Percentiles rank a stretch among this genome's conserved stretches.
phyloP scores from a whole-genome alignment of 2,329 filamentous ascomycete species.

The Neonectria punicea region DNA sequence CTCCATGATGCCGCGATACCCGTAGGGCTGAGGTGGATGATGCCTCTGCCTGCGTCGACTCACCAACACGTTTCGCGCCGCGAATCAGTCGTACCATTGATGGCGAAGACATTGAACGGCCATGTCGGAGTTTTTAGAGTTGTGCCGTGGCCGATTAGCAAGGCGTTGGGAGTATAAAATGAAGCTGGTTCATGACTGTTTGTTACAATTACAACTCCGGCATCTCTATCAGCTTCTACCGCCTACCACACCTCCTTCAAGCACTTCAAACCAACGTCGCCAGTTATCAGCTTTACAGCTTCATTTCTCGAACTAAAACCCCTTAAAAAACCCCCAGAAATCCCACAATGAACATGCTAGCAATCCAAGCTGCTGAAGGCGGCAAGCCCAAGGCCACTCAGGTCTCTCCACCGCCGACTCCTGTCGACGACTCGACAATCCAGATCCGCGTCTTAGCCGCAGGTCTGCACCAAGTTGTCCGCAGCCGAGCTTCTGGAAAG shows the following conservation, averaged over 20 bases:
- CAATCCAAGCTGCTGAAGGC: neutral
- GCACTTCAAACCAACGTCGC: neutral
- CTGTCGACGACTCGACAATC: neutral
- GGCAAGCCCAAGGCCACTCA: neutral
- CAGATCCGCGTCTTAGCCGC: conserved; percentile 46
- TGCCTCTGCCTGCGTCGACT: neutral
- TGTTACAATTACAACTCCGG: neutral
- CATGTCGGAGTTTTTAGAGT: neutral
- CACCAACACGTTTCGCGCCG: neutral
- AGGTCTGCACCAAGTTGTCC: conserved; percentile 65
- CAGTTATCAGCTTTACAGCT: neutral
- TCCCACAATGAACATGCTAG: neutral
- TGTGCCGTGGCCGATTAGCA: neutral
- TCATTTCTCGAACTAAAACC: neutral
- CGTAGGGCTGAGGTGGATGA: neutral
- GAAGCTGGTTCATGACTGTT: neutral
- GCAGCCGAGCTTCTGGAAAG: conserved; percentile 61
- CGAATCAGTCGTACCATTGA: neutral
- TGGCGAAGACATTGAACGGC: neutral
- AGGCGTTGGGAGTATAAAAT: neutral
- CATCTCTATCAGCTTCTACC: neutral
- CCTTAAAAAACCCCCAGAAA: neutral
- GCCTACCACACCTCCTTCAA: neutral
- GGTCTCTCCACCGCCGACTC: neutral
- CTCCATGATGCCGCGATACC: neutral